These are phyloP conservation scores for Chlorophyllum brunneum DNA, from an alignment of 768 basidiomycete species.

Conservation along the genomic window DNA sequence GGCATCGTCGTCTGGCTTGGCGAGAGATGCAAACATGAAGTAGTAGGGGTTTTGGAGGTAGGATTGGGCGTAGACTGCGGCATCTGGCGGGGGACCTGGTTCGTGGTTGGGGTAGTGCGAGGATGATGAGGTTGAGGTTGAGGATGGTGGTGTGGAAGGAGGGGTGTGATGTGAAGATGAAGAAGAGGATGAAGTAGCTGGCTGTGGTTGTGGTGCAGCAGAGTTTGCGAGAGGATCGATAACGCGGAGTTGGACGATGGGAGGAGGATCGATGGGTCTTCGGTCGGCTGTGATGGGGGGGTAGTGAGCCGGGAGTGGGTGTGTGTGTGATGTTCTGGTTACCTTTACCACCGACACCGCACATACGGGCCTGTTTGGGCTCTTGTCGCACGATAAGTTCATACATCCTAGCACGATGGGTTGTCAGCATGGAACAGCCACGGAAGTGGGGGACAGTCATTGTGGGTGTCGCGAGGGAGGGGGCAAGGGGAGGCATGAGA, in stretches of 20 bases:
- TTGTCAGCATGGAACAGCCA: slow-evolving; percentile 18
- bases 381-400: slow-evolving; percentile 85
- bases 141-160: slow-evolving; percentile 3
- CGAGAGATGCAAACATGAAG: slow-evolving; percentile 92
- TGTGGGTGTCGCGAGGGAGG: background rate
- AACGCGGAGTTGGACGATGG: slow-evolving; percentile 92
- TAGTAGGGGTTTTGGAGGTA: slow-evolving; percentile 92
- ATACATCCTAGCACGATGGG: slow-evolving; percentile 57
- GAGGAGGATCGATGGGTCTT: slow-evolving; percentile 95
- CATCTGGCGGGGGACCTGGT: slow-evolving; percentile 26
- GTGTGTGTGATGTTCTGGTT: slow-evolving; percentile 14
- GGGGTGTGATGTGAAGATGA: background rate
- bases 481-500: slow-evolving; percentile 1
- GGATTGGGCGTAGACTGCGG: slow-evolving; percentile 45
- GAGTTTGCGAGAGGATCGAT: slow-evolving; percentile 50
- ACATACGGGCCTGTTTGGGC: slow-evolving; percentile 90
- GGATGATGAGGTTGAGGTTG: background rate
- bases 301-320: background rate
- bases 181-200: background rate
- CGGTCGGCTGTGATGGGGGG: slow-evolving; percentile 63
- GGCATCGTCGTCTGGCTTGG: slow-evolving; percentile 83
- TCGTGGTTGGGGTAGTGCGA: slow-evolving; percentile 11
- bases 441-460: slow-evolving; percentile 23
- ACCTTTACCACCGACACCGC: slow-evolving; percentile 82
- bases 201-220: too few species aligned